Percentiles rank a stretch among this genome's conserved stretches.
Evolutionary conservation across 108 stramenopile species (phyloP).

Genomic region (Schizochytrium sp.): DNA sequence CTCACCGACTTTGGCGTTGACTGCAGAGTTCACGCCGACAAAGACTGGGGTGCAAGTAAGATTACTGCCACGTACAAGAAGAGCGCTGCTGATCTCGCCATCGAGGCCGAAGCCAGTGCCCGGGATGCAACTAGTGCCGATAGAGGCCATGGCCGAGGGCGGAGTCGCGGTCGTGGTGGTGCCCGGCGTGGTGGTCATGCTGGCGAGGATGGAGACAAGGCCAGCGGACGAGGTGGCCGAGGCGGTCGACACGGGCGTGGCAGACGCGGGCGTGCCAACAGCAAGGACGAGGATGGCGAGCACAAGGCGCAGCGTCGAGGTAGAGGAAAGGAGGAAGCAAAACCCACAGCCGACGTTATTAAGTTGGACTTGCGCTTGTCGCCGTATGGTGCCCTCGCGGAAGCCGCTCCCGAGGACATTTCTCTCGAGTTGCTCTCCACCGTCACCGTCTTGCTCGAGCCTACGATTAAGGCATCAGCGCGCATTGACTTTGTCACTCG

Average conservation of each 20-base stretch:
- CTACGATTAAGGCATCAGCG: neutral
- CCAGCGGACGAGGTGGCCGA: no score
- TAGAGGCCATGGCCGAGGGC: no score
- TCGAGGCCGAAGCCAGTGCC: no score
- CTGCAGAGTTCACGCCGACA: neutral
- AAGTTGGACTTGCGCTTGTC: neutral
- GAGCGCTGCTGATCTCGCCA: no score
- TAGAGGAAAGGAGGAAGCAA: neutral
- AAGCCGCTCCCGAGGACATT: neutral
- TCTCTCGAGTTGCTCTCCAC: neutral
- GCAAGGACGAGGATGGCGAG: no score
- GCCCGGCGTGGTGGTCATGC: no score
- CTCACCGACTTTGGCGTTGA: slow-evolving; percentile 1
- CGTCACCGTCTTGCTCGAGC: neutral
- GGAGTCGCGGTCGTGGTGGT: no score
- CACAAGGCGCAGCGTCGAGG: no score
- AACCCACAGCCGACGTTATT: neutral
- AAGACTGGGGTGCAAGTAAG: neutral
- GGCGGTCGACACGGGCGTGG: no score
- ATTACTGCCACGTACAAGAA: neutral
- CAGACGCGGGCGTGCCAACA: no score
- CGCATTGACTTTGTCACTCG: neutral
- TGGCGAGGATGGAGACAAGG: no score
- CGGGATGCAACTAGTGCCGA: no score
- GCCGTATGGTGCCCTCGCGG: neutral